These are phyloP conservation scores for Dioscorea dumetorum DNA, from an alignment of 106 monocot genomes.

Conservation along the genomic window DNA sequence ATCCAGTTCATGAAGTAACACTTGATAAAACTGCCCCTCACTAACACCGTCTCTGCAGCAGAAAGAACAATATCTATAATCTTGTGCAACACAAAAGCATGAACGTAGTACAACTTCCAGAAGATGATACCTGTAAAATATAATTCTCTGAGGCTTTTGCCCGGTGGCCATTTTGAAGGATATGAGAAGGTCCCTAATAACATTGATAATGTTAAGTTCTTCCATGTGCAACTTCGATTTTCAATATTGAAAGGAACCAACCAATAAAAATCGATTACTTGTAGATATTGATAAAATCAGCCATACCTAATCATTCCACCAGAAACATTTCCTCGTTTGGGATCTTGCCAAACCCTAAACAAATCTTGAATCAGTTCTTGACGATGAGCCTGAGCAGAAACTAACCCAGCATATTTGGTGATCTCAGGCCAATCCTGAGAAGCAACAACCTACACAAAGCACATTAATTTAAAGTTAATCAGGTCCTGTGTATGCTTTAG, in stretches of 20 bases:
- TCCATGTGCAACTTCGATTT: neutral
- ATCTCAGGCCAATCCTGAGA: conserved; percentile 99
- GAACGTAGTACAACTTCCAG: neutral
- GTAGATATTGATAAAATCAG: neutral
- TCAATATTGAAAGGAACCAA: neutral
- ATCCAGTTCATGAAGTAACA: conserved; percentile 80
- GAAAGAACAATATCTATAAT: neutral
- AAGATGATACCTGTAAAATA: conserved; percentile 74
- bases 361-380: conserved; percentile 94
- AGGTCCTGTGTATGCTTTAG: neutral
- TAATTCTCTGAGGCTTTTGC: conserved; percentile 83
- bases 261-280: neutral
- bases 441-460: conserved; percentile 69
- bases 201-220: neutral
- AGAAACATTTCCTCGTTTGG: conserved; percentile 49
- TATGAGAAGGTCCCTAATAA: conserved; percentile 77
- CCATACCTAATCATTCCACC: conserved; percentile 93
- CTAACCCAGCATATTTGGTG: conserved; percentile 91
- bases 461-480: neutral
- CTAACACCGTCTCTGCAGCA: conserved; percentile 87
- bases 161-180: conserved; percentile 85
- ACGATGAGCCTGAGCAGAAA: conserved; percentile 87
- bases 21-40: conserved; percentile 97
- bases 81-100: too few relatives aligned
- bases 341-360: conserved; percentile 72